Percentiles rank a stretch among this genome's conserved stretches.
These are phyloP conservation scores for Nothomitra cinnamomea DNA, from an alignment of 2,329 filamentous ascomycete genomes.

Conservation along the genomic window DNA sequence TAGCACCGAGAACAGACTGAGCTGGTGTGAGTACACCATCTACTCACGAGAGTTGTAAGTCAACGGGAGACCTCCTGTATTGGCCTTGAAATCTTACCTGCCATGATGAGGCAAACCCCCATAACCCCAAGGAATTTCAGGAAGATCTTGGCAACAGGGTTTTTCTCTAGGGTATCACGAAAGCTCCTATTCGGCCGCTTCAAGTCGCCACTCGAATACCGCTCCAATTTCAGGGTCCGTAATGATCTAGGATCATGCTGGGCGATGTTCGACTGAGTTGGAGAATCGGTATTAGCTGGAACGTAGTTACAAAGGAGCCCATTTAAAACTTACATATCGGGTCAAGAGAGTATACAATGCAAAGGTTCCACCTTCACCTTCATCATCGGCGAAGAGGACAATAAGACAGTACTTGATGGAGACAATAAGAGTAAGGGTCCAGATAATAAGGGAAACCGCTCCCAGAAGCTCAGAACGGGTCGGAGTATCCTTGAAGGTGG, in stretches of 20 bases:
- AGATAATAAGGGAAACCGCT: slow-evolving; percentile 50
- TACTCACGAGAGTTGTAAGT: slow-evolving; percentile 1
- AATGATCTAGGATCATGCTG: slow-evolving; percentile 39
- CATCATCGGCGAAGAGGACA: slow-evolving; percentile 48
- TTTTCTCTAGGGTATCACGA: slow-evolving; percentile 41
- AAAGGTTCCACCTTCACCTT: slow-evolving; percentile 55
- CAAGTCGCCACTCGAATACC: slow-evolving; percentile 40
- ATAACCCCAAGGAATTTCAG: slow-evolving; percentile 47
- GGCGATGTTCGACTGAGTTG: slow-evolving; percentile 37
- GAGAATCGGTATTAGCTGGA: not conserved
- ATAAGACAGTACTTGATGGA: slow-evolving; percentile 53
- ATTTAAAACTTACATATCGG: slow-evolving; percentile 29
- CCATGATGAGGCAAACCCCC: slow-evolving; percentile 50
- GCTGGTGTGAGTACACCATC: slow-evolving; percentile 52
- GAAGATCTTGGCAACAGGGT: slow-evolving; percentile 30
- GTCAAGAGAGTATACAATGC: slow-evolving; percentile 48
- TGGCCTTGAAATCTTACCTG: slow-evolving; percentile 7
- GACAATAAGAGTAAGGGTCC: slow-evolving; percentile 52
- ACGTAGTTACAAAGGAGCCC: not conserved
- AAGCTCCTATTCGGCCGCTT: slow-evolving; percentile 33
- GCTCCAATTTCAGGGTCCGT: slow-evolving; percentile 39
- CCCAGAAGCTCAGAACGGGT: slow-evolving; percentile 42
- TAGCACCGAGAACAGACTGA: slow-evolving; percentile 51
- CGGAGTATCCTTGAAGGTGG: slow-evolving; percentile 42
- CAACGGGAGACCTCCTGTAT: not conserved